Conservation (phyloP, 768 basidiomycete species). For the Xerocomus brunneocitrinus region DNA sequence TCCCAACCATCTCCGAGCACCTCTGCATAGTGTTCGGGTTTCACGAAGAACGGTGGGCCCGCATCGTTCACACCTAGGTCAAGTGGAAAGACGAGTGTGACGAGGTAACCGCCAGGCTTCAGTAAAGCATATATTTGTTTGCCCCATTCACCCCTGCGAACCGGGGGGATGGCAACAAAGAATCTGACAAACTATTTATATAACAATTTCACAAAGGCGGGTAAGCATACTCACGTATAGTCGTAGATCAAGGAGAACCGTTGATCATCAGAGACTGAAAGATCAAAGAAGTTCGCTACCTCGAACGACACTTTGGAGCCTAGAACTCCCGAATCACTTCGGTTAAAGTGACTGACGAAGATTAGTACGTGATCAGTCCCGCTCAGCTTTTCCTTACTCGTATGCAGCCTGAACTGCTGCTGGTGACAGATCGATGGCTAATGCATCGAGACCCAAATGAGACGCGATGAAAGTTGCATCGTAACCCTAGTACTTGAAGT, state of each 20-base stretch:
- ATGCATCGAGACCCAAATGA: constrained; percentile 13
- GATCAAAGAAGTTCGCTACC: constrained; percentile 17
- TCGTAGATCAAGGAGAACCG: constrained; percentile 18
- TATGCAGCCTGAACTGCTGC: constrained; percentile 3
- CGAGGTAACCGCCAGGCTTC: constrained; percentile 58
- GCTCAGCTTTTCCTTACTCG: too few relatives aligned
- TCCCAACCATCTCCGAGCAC: constrained; percentile 48
- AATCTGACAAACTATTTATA: constrained; percentile 26
- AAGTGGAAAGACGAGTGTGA: constrained; percentile 58
- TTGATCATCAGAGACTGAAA: constrained; percentile 12
- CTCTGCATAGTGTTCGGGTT: constrained; percentile 51
- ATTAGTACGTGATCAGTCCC: too few relatives aligned
- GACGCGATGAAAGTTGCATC: constrained; percentile 17
- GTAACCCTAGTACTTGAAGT: constrained; percentile 10
- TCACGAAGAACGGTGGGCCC: constrained; percentile 63
- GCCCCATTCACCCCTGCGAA: constrained; percentile 54
- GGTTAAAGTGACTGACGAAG: constrained; percentile 1
- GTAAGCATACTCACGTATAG: constrained; percentile 4
- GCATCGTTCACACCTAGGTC: constrained; percentile 38
- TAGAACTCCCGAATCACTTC: not conserved
- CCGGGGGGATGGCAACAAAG: constrained; percentile 67
- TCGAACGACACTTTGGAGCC: constrained; percentile 15
- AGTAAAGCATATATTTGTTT: constrained; percentile 49
- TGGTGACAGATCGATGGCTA: constrained; percentile 17
- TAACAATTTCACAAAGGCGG: not conserved